These are phyloP conservation scores for Multifurca ochricompacta DNA, from an alignment of 768 basidiomycete genomes.

Conservation along the genomic window DNA sequence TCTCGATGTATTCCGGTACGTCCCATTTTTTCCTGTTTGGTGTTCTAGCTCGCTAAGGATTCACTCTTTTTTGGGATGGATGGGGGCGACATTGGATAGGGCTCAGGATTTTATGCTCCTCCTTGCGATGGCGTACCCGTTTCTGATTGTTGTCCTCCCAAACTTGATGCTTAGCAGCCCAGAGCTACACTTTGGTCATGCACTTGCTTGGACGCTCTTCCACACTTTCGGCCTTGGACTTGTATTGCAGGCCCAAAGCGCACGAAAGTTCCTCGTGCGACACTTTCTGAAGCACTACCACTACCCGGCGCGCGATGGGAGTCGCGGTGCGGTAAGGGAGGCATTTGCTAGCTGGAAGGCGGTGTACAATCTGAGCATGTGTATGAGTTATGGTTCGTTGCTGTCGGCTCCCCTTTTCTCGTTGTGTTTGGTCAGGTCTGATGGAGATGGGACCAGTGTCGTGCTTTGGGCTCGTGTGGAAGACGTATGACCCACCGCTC, in stretches of 20 bases:
- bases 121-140: slow-evolving; percentile 62
- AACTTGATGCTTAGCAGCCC: slow-evolving; percentile 40
- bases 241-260: slow-evolving; percentile 76
- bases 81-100: slow-evolving; percentile 48
- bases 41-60: too few relatives aligned
- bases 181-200: slow-evolving; percentile 73
- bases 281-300: slow-evolving; percentile 95
- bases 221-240: slow-evolving; percentile 85
- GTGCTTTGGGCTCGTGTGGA: slow-evolving; percentile 79
- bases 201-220: slow-evolving; percentile 77
- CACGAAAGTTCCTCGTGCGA: slow-evolving; percentile 81
- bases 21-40: background rate
- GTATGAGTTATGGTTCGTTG: slow-evolving; percentile 84
- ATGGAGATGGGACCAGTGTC: slow-evolving; percentile 51
- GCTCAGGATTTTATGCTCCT: slow-evolving; percentile 79
- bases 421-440: background rate
- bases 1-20: slow-evolving; percentile 78
- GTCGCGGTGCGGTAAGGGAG: slow-evolving; percentile 77
- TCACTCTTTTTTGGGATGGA: too few relatives aligned
- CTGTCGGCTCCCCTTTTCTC: background rate
- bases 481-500: slow-evolving; percentile 73
- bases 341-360: slow-evolving; percentile 95
- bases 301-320: slow-evolving; percentile 64
- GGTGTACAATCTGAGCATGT: slow-evolving; percentile 85
- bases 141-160: slow-evolving; percentile 54